These are phyloP conservation scores for Myochromella boudieri DNA, from an alignment of 768 basidiomycete species.

Conservation along the genomic window DNA sequence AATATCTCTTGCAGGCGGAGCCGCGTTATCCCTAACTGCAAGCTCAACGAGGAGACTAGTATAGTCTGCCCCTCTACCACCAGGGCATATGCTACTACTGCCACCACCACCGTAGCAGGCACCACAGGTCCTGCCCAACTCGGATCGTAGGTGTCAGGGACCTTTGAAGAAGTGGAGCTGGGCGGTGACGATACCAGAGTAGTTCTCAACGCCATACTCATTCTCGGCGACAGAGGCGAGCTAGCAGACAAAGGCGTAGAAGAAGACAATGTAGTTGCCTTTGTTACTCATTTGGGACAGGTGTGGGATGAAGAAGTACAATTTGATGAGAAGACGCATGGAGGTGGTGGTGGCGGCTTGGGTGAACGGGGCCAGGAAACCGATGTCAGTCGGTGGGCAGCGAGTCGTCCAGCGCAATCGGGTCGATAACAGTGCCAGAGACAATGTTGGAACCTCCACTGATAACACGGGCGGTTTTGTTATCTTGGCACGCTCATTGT, in stretches of 20 bases:
- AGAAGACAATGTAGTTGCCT: conserved; percentile 89
- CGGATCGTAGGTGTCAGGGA: conserved; percentile 38
- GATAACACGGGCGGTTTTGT: conserved; percentile 96
- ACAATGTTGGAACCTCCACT: conserved; percentile 94
- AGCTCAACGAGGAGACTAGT: too few relatives aligned
- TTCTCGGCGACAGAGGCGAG: conserved; percentile 81
- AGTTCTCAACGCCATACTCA: conserved; percentile 85
- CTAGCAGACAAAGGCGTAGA: conserved; percentile 89
- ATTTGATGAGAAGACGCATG: conserved; percentile 85
- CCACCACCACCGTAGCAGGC: too few relatives aligned
- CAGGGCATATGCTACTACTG: too few relatives aligned
- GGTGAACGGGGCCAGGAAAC: conserved; percentile 64
- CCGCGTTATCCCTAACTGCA: too few relatives aligned
- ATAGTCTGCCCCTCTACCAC: too few relatives aligned
- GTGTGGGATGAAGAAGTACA: conserved; percentile 82
- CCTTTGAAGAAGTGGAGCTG: conserved; percentile 69
- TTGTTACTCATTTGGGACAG: conserved; percentile 97
- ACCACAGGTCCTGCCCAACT: too few relatives aligned
- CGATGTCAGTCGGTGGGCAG: conserved; percentile 84
- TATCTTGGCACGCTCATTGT: conserved; percentile 83
- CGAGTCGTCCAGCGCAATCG: conserved; percentile 86
- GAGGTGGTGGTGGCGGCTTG: conserved; percentile 74
- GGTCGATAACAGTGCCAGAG: conserved; percentile 94
- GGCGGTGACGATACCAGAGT: conserved; percentile 95
- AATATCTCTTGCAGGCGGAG: too few relatives aligned